A percentile compares a stretch with the other conserved stretches of the same genome.
Evolutionary conservation across 768 basidiomycete species (phyloP).

Genomic region (Suillus occidentalis): DNA sequence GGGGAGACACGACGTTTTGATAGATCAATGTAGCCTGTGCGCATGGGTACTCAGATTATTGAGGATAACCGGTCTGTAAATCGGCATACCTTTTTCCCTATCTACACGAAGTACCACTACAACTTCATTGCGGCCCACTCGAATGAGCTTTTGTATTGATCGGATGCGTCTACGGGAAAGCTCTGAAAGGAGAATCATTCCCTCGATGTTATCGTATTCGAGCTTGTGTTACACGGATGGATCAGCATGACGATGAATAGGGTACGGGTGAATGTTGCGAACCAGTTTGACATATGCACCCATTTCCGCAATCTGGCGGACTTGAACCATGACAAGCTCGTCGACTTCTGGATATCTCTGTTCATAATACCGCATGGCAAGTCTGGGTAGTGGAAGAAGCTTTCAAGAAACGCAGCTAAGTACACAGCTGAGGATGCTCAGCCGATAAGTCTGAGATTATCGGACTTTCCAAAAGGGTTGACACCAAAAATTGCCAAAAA

Average conservation of each 20-base stretch:
- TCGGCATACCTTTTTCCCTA: constrained; percentile 88
- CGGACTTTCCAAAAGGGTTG: neutral
- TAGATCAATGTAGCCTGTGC: constrained; percentile 92
- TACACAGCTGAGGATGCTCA: neutral
- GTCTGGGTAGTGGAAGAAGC: neutral
- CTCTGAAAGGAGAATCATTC: constrained; percentile 99
- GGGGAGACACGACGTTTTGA: constrained; percentile 98
- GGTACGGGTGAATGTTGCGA: constrained; percentile 28
- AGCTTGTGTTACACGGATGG: constrained; percentile 50
- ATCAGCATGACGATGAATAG: neutral
- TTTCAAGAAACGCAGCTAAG: neutral
- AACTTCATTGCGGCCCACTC: constrained; percentile 96
- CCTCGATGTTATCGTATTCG: constrained; percentile 98
- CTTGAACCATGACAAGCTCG: constrained; percentile 99
- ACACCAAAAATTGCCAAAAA: neutral
- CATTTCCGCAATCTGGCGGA: constrained; percentile 99
- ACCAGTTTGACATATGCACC: constrained; percentile 99
- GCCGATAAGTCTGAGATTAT: constrained; percentile 1
- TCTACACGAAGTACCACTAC: constrained; percentile 98
- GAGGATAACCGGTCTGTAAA: neutral
- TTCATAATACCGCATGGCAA: constrained; percentile 85
- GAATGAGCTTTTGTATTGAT: constrained; percentile 96
- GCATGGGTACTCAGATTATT: neutral
- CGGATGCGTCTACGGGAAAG: constrained; percentile 94
- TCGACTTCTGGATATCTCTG: constrained; percentile 95